These are phyloP conservation scores for Cercospora beticola DNA, from an alignment of 2,329 filamentous ascomycete genomes.

Conservation along the genomic window DNA sequence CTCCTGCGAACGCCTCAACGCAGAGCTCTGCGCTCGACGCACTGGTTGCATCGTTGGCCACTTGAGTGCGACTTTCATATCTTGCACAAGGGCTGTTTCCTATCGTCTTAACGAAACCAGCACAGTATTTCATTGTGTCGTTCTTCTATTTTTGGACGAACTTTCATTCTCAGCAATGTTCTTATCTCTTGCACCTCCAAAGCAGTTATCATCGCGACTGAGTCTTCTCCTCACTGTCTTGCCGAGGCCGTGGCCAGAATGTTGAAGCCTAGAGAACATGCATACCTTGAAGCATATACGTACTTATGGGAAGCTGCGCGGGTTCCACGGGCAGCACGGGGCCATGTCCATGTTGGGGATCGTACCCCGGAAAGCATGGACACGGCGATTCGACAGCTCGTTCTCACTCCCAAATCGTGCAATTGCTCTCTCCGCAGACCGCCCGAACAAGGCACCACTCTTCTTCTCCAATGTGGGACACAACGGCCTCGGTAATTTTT, in stretches of 20 bases:
- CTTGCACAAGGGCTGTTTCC: not conserved
- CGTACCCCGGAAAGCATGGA: not conserved
- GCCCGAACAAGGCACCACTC: not conserved
- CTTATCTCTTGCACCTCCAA: not conserved
- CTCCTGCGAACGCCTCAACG: slow-evolving; percentile 33
- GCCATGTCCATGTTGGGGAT: not conserved
- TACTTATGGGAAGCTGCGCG: not conserved
- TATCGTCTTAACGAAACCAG: not conserved
- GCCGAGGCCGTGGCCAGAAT: slow-evolving; percentile 2
- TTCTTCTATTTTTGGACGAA: not conserved
- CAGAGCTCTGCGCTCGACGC: slow-evolving; percentile 37
- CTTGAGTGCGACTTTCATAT: not conserved
- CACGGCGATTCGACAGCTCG: slow-evolving; percentile 12
- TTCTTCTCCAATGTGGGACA: not conserved
- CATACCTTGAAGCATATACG: slow-evolving; percentile 5
- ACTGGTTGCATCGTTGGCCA: slow-evolving; percentile 34
- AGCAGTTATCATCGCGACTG: not conserved
- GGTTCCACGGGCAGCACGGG: not conserved
- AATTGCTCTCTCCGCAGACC: not conserved
- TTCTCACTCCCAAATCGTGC: slow-evolving; percentile 5
- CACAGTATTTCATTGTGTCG: not conserved
- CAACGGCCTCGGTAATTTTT: slow-evolving; percentile 8
- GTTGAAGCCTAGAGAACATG: slow-evolving; percentile 4
- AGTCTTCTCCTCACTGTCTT: not conserved
- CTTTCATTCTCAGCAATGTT: not conserved